Conservation (phyloP, 306 rosid genomes). For the Glycyrrhiza uralensis region DNA sequence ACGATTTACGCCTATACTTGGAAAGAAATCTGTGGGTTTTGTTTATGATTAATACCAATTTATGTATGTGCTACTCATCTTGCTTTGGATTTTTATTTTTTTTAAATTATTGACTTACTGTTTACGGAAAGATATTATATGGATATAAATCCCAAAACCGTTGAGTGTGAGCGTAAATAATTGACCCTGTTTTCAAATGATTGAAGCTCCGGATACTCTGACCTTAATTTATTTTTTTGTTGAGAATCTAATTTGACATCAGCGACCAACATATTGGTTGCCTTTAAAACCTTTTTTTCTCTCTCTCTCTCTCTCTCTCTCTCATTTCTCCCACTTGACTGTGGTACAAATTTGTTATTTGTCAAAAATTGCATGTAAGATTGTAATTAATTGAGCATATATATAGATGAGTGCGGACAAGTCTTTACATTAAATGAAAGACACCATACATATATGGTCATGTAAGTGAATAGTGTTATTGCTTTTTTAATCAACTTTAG, state of each 20-base stretch:
- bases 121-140: neutral
- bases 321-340: neutral
- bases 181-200: neutral
- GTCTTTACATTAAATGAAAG: too few species aligned
- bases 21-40: neutral
- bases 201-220: neutral
- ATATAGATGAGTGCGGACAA: too few species aligned
- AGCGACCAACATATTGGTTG: neutral
- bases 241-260: constrained; percentile 19
- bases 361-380: too few species aligned
- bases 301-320: too few species aligned
- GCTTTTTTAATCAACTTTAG: too few species aligned
- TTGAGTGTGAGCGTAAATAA: neutral
- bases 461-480: too few species aligned
- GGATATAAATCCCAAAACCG: neutral
- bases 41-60: neutral
- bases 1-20: neutral
- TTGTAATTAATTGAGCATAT: too few species aligned
- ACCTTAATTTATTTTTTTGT: neutral
- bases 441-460: too few species aligned
- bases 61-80: neutral
- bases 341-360: too few species aligned
- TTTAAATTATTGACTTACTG: neutral
- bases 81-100: neutral
- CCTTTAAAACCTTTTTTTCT: neutral